Evolutionary conservation across 148 eudicot species (phyloP), one percentile per base, ranked within the genome.

Genomic region (Arbutus unedo): DNA sequence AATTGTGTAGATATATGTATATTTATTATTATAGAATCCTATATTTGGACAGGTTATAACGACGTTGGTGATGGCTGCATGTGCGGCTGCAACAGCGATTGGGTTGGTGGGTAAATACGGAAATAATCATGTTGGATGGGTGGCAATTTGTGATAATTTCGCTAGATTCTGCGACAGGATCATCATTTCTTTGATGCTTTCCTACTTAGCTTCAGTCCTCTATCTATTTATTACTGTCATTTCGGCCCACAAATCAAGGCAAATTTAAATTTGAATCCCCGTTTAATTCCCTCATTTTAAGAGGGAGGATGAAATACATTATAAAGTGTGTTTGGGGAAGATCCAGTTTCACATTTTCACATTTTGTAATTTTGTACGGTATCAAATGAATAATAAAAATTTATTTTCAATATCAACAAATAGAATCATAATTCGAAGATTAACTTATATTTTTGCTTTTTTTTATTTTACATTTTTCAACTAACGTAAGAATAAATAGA

Each of bases 1-100:
- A 31, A 31, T 31, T 31, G 38, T 31, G 38, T 31, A 31, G 38
- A 31, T 31, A 31, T 31, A 31, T 1, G 38, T 31, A 31, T 31
- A 31, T 31, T 31, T 50, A 11, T 50, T 6, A 50, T 11, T 38
- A 38, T 57, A 13, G 48, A 11, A 19, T 60, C 47, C 45, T 8
- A 45, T 19, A 3, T 45, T 18, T 45, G 3, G n/a, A 45, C 88
- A 93, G 97, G 82, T 81, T 2, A 59, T 88, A 76, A 82, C 77
- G 67, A 68, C 60, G 15, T 14, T 94, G 48, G 49, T 87, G 75
- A 70, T 91, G 78, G 89, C 89, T 11, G 96, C 81, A 14, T 80
- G 89, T 41, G 86, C 88, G 3, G 89, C 89, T 25, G 92, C 92
- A 74, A 84, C 92, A 11, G 87, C 94, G 44, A 81, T 91, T 8